These are phyloP conservation scores for Evernia prunastri DNA, from an alignment of 495 filamentous ascomycete species.

Conservation along the genomic window DNA sequence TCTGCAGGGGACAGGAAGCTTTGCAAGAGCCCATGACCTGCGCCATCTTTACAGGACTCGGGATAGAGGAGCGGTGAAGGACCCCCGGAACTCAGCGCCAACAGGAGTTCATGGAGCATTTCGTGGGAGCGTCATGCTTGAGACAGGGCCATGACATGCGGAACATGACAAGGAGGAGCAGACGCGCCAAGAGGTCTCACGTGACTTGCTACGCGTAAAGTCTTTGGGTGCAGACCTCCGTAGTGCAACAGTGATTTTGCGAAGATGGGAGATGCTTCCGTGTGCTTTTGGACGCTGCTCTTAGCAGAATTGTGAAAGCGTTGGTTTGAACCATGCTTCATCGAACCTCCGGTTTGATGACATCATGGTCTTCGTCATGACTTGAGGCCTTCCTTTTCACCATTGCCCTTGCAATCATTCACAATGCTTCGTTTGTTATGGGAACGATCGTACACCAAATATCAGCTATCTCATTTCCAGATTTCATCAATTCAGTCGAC, in stretches of 20 bases:
- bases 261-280: too few species aligned
- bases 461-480: background rate
- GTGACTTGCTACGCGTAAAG: too few species aligned
- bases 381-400: background rate
- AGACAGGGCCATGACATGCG: background rate
- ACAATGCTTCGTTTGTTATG: background rate
- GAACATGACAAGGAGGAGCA: background rate
- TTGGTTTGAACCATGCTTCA: background rate
- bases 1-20: slow-evolving; percentile 67
- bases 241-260: background rate
- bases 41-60: slow-evolving; percentile 32
- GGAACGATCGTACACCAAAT: background rate
- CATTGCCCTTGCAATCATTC: background rate
- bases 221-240: too few species aligned
- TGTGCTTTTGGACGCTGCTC: background rate
- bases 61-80: slow-evolving; percentile 69
- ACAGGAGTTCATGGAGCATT: slow-evolving; percentile 96
- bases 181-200: background rate
- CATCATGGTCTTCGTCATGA: background rate
- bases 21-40: slow-evolving; percentile 38
- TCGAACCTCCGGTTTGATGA: background rate
- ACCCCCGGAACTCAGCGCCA: slow-evolving; percentile 80
- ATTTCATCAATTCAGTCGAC: background rate
- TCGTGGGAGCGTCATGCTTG: slow-evolving; percentile 10
- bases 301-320: background rate